A percentile compares a stretch with the other conserved stretches of the same genome.
phyloP scores from a whole-genome alignment of 768 basidiomycete species.

The Boletus rubropictus region DNA sequence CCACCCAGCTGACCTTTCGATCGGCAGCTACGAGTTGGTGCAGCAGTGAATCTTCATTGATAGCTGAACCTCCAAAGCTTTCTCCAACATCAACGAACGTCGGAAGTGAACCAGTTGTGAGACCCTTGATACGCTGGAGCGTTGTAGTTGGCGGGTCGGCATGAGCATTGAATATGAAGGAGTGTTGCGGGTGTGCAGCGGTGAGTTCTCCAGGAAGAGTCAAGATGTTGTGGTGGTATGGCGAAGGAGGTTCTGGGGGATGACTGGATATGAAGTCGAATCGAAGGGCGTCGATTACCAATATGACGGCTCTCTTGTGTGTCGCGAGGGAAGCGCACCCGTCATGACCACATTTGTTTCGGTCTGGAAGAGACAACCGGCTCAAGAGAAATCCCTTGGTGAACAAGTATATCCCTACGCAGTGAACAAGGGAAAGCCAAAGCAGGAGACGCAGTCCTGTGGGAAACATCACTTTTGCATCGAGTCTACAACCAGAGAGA shows the following conservation, averaged over 20 bases:
- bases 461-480: conserved; percentile 18
- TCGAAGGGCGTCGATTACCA: conserved; percentile 89
- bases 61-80: conserved; percentile 84
- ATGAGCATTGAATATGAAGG: conserved; percentile 84
- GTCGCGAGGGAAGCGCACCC: conserved; percentile 39
- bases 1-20: conserved; percentile 44
- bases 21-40: conserved; percentile 59
- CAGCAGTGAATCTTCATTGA: conserved; percentile 84
- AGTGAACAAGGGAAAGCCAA: conserved; percentile 64
- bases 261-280: conserved; percentile 86
- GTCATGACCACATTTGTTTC: conserved; percentile 52
- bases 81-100: conserved; percentile 93
- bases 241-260: conserved; percentile 50
- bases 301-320: conserved; percentile 72
- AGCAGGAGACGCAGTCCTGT: conserved; percentile 33
- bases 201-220: conserved; percentile 75
- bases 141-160: conserved; percentile 95
- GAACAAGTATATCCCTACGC: conserved; percentile 82
- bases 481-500: not conserved
- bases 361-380: conserved; percentile 37
- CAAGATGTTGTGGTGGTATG: conserved; percentile 76
- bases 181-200: conserved; percentile 54
- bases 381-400: conserved; percentile 89
- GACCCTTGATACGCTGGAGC: conserved; percentile 88
- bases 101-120: conserved; percentile 92